Evolutionary conservation across 163 green algal species (phyloP), one percentile per base, ranked within the genome.

Genomic region (Coccomyxa subellipsoidea): DNA sequence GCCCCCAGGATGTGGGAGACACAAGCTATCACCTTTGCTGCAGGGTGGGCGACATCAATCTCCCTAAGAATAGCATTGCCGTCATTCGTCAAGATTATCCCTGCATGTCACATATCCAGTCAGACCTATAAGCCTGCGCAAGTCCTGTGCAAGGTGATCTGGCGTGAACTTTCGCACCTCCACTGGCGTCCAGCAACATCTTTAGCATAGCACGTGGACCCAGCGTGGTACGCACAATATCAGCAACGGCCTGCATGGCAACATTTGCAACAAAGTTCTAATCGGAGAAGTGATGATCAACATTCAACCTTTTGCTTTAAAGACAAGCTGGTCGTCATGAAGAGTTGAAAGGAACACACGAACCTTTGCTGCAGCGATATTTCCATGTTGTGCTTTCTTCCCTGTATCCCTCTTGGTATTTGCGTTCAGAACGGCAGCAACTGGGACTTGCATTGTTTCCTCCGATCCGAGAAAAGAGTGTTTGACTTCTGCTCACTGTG

Each of bases 1-100:
- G n/a, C n/a, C n/a, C n/a, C n/a, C n/a, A n/a, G n/a, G n/a, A n/a
- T n/a, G 3, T 34, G 18, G 66, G 66, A 37, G 66, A n/a, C n/a
- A n/a, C 3, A 73, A 4, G 1, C 69, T 3, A 0, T 12, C 40
- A 96, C 93, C 93, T 99, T 99, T 39, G 97, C 97, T 72, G 97
- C 97, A 66, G 97, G 97, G 84, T 99, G 97, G 2, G 88, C 90
- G 0, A 99, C 97, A 79, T 99, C 97, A 75, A 99, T 98, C 84
- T 99, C 97, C 10, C 97, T 90, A 76, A 99, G 85, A 69, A 99
- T 99, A 5, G 97, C 97, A 82, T 99, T 98, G 38, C 97, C 96
- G 82, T 99, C 97, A 83, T 99, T 99, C 15, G 97, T 99, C 9
- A 99, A 89, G 53, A 99, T 94, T 79, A 99, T 99, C 47, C 96